phyloP scores from a whole-genome alignment of 2,329 filamentous ascomycete species.

The Ophiobolus disseminans region DNA sequence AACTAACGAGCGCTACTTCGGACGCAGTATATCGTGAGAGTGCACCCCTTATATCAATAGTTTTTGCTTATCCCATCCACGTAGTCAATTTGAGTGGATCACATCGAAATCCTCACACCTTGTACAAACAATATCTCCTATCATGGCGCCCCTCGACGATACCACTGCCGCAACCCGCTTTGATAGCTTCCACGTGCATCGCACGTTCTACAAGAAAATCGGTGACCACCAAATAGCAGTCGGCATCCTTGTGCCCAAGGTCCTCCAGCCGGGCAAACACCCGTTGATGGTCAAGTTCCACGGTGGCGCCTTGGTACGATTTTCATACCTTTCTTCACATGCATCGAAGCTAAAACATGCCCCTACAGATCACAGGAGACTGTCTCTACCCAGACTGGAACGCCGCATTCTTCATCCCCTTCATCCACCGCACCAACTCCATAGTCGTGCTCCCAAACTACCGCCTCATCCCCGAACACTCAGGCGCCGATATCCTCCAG shows the following conservation, averaged over 20 bases:
- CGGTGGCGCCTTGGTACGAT: constrained; percentile 52
- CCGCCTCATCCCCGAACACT: constrained; percentile 60
- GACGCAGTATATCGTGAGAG: no score
- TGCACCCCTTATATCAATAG: no score
- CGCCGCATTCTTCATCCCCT: constrained; percentile 45
- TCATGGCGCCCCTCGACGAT: constrained; percentile 24
- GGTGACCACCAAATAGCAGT: constrained; percentile 46
- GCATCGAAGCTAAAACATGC: no score
- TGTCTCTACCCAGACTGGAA: constrained; percentile 41
- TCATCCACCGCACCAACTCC: constrained; percentile 50
- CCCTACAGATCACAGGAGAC: constrained; percentile 38
- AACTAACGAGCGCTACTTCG: no score
- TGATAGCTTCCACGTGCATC: constrained; percentile 50
- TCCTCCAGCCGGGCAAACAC: constrained; percentile 41
- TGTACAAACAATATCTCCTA: not conserved
- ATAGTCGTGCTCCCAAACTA: constrained; percentile 59
- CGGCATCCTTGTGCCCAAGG: constrained; percentile 51
- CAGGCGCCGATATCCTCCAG: constrained; percentile 54
- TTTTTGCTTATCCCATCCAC: no score
- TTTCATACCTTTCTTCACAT: constrained; percentile 2
- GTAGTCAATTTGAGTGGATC: not conserved
- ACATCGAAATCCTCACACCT: no score
- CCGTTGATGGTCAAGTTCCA: constrained; percentile 55
- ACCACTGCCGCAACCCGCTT: constrained; percentile 41
- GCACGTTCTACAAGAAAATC: constrained; percentile 52